Conservation (phyloP, 2,329 filamentous ascomycete genomes). For the Emmonsia crescens region DNA sequence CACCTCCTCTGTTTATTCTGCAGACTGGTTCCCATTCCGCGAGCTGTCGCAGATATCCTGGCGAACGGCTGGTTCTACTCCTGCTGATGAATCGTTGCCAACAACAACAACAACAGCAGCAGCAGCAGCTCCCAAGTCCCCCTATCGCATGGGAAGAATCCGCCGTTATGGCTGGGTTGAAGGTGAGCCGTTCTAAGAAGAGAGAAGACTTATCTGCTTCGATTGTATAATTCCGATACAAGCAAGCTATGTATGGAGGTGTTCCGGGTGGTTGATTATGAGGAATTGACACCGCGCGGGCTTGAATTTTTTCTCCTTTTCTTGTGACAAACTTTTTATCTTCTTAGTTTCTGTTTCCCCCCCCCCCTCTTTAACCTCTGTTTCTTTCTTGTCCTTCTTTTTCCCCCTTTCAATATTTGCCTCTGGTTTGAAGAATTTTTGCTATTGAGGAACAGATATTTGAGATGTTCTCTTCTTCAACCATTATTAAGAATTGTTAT, state of each 20-base stretch:
- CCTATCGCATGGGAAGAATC: conserved; percentile 3
- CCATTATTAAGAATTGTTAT: not conserved
- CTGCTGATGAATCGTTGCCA: not conserved
- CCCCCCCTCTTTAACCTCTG: too few species aligned
- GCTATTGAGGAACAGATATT: not conserved
- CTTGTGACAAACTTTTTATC: not conserved
- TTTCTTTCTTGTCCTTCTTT: not conserved
- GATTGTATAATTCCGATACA: not conserved
- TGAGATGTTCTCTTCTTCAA: not conserved
- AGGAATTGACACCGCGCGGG: not conserved
- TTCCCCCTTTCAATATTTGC: not conserved
- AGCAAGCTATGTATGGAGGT: not conserved
- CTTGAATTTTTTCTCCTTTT: not conserved
- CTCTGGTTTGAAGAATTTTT: not conserved
- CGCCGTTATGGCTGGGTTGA: conserved; percentile 3
- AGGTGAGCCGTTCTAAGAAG: not conserved
- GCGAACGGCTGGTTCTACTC: not conserved
- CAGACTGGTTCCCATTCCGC: not conserved
- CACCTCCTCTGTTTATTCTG: not conserved
- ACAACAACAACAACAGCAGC: too few species aligned
- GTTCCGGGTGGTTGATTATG: not conserved
- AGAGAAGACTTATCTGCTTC: not conserved
- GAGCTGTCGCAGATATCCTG: not conserved
- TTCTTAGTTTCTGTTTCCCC: not conserved
- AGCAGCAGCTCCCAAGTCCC: not conserved